phyloP scores from a whole-genome alignment of 371 early-diverging fungal genomes.

The Saksenaea vasiformis region DNA sequence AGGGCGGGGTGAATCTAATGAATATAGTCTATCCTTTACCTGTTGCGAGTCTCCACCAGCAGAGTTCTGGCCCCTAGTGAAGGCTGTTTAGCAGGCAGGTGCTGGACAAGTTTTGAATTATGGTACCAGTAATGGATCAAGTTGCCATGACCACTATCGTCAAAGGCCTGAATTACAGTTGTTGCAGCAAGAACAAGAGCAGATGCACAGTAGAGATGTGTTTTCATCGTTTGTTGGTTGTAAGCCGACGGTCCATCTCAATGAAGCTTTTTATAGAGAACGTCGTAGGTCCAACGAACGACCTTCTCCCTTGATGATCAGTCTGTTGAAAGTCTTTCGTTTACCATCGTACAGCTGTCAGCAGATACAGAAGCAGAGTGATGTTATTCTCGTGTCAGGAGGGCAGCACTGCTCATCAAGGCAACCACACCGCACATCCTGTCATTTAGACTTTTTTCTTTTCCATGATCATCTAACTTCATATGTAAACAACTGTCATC shows the following conservation, averaged over 20 bases:
- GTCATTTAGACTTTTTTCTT: too few species aligned
- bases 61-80: constrained; percentile 19
- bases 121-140: constrained; percentile 15
- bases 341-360: too few species aligned
- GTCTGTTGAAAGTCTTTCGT: too few species aligned
- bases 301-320: too few species aligned
- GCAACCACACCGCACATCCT: background rate
- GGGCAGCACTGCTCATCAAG: background rate
- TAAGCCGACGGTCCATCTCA: background rate
- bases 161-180: constrained; percentile 4
- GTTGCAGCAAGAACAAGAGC: background rate
- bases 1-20: too few species aligned
- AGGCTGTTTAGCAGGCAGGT: background rate
- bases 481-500: too few species aligned
- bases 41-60: constrained; percentile 17
- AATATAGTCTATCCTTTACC: too few species aligned
- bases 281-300: too few species aligned
- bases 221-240: constrained; percentile 1
- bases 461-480: too few species aligned
- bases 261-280: background rate
- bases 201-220: background rate
- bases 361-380: too few species aligned
- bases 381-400: background rate
- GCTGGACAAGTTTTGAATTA: background rate
- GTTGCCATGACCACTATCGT: constrained; percentile 9